Percentiles rank a stretch among this genome's conserved stretches.
These are phyloP conservation scores for Hirsutella rhossiliensis DNA, from an alignment of 2,329 filamentous ascomycete species.

Conservation along the genomic window DNA sequence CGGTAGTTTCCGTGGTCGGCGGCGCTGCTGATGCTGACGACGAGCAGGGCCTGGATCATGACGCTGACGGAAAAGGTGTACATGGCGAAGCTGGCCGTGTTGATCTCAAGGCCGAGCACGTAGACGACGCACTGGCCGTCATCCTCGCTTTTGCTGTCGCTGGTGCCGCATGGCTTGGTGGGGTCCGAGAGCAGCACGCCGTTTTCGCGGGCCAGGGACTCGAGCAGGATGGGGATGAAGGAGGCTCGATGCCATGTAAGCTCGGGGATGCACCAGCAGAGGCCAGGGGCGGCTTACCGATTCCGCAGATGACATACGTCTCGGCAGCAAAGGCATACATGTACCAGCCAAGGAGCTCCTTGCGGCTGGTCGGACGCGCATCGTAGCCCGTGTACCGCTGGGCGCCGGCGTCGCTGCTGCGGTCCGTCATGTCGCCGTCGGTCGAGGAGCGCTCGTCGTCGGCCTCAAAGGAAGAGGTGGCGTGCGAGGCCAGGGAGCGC, in stretches of 20 bases:
- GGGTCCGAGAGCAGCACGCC: slow-evolving; percentile 75
- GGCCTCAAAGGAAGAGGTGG: slow-evolving; percentile 52
- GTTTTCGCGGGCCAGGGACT: slow-evolving; percentile 85
- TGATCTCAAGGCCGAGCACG: slow-evolving; percentile 74
- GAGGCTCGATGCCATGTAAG: slow-evolving; percentile 46
- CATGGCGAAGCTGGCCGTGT: slow-evolving; percentile 95
- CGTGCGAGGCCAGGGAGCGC: slow-evolving; percentile 42
- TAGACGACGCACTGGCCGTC: slow-evolving; percentile 69
- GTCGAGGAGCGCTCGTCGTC: slow-evolving; percentile 53
- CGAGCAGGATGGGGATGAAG: slow-evolving; percentile 91
- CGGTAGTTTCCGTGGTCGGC: slow-evolving; percentile 90
- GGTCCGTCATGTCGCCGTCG: slow-evolving; percentile 8
- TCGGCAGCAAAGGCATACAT: slow-evolving; percentile 93
- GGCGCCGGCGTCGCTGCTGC: not conserved
- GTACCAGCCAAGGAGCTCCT: slow-evolving; percentile 90
- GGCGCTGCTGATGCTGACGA: slow-evolving; percentile 92
- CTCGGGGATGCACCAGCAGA: slow-evolving; percentile 4
- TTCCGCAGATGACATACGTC: slow-evolving; percentile 78
- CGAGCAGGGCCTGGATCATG: slow-evolving; percentile 74
- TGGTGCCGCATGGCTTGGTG: slow-evolving; percentile 60
- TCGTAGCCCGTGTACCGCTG: slow-evolving; percentile 72
- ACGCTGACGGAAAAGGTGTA: slow-evolving; percentile 96
- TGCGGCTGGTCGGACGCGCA: slow-evolving; percentile 71
- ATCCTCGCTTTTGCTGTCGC: slow-evolving; percentile 40
- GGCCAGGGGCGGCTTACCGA: slow-evolving; percentile 39